Percentiles rank a stretch among this genome's conserved stretches.
Evolutionary conservation across 1,139 yeast genomes (phyloP).

Genomic region (Diutina mesorugosa): DNA sequence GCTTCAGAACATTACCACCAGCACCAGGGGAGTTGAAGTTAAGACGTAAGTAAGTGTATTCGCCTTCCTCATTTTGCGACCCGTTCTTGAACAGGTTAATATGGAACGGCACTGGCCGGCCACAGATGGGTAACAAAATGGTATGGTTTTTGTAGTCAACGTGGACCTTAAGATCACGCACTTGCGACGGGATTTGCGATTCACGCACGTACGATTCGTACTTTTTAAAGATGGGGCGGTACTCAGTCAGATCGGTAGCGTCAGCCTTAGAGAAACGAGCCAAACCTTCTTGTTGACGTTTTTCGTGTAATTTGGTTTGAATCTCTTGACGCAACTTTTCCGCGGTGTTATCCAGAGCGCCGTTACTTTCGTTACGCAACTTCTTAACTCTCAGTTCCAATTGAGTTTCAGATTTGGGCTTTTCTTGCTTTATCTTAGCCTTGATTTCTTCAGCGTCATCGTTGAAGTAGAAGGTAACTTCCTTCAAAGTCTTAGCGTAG

Average conservation of each 20-base stretch:
- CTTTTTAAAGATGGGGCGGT: constrained; percentile 69
- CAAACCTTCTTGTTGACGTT: constrained; percentile 75
- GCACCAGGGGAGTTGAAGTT: constrained; percentile 93
- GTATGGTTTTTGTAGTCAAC: constrained; percentile 86
- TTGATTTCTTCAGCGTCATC: constrained; percentile 38
- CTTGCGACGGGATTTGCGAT: constrained; percentile 75
- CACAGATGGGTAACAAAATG: constrained; percentile 80
- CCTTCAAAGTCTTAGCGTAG: constrained; percentile 60
- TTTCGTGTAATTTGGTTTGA: constrained; percentile 73
- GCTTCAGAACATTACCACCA: constrained; percentile 56
- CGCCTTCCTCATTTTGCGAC: constrained; percentile 93
- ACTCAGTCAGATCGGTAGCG: constrained; percentile 52
- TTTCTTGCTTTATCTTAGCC: constrained; percentile 11
- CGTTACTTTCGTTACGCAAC: constrained; percentile 63
- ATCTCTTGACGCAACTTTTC: constrained; percentile 75
- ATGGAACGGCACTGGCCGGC: constrained; percentile 97
- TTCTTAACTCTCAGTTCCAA: constrained; percentile 18
- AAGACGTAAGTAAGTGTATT: constrained; percentile 76
- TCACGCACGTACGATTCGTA: constrained; percentile 93
- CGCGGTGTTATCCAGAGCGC: constrained; percentile 50
- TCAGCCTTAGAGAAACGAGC: constrained; percentile 67
- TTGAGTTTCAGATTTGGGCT: constrained; percentile 17
- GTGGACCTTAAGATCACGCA: constrained; percentile 73
- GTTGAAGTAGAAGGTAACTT: constrained; percentile 75
- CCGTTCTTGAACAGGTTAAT: constrained; percentile 91